These are phyloP conservation scores for Monilinia polystroma DNA, from an alignment of 2,329 filamentous ascomycete genomes.

Conservation along the genomic window DNA sequence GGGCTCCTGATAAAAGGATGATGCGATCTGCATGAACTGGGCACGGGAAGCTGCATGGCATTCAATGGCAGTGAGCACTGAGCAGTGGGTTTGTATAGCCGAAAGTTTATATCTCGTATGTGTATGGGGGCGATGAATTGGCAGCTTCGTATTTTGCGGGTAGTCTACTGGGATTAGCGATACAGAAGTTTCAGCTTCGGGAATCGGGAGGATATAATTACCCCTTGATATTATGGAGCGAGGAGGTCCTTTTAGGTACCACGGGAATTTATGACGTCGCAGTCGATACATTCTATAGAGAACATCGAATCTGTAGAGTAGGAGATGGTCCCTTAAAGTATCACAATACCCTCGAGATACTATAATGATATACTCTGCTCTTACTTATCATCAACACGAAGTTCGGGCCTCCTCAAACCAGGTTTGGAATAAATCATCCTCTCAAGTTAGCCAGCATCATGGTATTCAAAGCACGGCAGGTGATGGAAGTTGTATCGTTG, in stretches of 20 bases:
- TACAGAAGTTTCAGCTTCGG: not conserved
- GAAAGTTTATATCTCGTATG: slow-evolving; percentile 8
- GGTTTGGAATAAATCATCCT: not conserved
- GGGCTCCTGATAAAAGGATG: not conserved
- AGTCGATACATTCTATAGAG: not conserved
- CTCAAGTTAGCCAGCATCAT: not conserved
- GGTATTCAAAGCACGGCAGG: not conserved
- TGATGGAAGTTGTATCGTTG: not conserved
- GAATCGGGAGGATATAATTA: not conserved
- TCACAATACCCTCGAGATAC: not conserved
- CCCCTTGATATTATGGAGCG: not conserved
- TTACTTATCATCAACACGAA: not conserved
- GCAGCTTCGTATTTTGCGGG: not conserved
- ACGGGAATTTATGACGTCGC: not conserved
- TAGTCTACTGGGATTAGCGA: not conserved
- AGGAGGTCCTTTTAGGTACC: not conserved
- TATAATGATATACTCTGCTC: not conserved
- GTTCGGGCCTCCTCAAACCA: not conserved
- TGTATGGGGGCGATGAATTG: not conserved
- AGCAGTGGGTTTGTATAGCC: not conserved
- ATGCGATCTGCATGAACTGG: not conserved
- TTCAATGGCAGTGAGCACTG: not conserved
- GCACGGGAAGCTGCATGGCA: not conserved
- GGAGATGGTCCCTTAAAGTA: not conserved
- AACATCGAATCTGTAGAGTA: not conserved